Evolutionary conservation across 441 rosid species (phyloP).

Genomic region (Syzygium syzygioides): DNA sequence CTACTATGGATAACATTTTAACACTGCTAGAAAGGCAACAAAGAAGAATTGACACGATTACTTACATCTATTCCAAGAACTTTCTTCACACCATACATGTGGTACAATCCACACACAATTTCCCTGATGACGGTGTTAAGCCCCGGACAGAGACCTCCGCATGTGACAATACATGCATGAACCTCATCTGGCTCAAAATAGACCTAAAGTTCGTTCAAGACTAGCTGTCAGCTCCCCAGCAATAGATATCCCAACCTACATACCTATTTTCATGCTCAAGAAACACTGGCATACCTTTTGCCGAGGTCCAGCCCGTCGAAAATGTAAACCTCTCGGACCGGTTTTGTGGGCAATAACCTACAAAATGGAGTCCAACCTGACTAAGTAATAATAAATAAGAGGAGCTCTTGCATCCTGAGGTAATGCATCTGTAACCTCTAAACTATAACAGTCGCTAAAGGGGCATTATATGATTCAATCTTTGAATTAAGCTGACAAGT

Average conservation of each 20-base stretch:
- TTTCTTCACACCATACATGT: conserved; percentile 86
- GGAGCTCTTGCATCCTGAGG: background rate
- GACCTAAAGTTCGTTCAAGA: conserved; percentile 41
- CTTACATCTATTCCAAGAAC: conserved; percentile 92
- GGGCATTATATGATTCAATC: background rate
- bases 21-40: background rate
- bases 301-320: conserved; percentile 95
- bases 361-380: background rate
- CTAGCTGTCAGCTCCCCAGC: background rate
- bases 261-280: background rate
- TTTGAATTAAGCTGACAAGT: background rate
- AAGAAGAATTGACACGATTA: background rate
- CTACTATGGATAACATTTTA: background rate
- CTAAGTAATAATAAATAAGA: background rate
- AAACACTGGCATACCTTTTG: conserved; percentile 46
- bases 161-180: conserved; percentile 89
- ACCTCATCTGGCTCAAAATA: conserved; percentile 85
- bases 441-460: background rate
- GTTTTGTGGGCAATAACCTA: conserved; percentile 83
- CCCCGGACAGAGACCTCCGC: conserved; percentile 98
- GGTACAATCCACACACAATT: conserved; percentile 72
- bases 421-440: background rate
- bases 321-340: conserved; percentile 79
- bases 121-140: conserved; percentile 95
- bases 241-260: background rate